Evolutionary conservation across 257 asterid species (phyloP), one percentile per base, ranked within the genome.

Genomic region (Forsythia suspensa): DNA sequence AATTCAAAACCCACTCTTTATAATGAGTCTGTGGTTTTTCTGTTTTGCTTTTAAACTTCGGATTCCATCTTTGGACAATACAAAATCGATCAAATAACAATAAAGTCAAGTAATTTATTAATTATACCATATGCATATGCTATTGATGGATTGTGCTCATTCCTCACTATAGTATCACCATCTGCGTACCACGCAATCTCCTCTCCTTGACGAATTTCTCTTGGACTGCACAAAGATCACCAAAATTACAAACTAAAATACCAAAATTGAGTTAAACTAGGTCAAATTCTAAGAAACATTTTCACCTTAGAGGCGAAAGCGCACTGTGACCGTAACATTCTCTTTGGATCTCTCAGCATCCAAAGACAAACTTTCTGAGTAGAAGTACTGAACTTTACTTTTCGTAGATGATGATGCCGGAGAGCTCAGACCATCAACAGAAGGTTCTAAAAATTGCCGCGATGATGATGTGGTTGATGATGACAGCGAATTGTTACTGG

Each of bases 111-210:
- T 39, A 77, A 75, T 44, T 79, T 42, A 36, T 70, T 40, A 55
- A 84, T 77, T 82, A 70, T 91, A 96, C 99, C 99, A 74, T 92
- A 96, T 67, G 99, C 98, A 74, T 91, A 96, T 72, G 99, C 99
- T 86, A 94, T 88, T 48, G 97, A 88, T 38, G 90, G 94, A 76
- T 92, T 92, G 77, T 92, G 95, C 84, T 96, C 99, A 88, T 88
- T 96, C 86, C 99, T 88, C 86, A 91, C 96, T 79, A 92, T 89
- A 78, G 97, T 88, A 83, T 96, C 99, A 82, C 99, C 99, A 84
- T 96, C 99, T 5, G 99, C 99, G 39, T 96, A 96, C 99, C 99
- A 96, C 1, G 97, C 97, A 79, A 96, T 94, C 87, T 94, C 99
- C 85, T 96, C 98, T 63, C 99, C 99, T 81, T 87, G 97, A 81